These are phyloP conservation scores for Ascomycota sp. DNA, from an alignment of 2,329 filamentous ascomycete species.

Conservation along the genomic window DNA sequence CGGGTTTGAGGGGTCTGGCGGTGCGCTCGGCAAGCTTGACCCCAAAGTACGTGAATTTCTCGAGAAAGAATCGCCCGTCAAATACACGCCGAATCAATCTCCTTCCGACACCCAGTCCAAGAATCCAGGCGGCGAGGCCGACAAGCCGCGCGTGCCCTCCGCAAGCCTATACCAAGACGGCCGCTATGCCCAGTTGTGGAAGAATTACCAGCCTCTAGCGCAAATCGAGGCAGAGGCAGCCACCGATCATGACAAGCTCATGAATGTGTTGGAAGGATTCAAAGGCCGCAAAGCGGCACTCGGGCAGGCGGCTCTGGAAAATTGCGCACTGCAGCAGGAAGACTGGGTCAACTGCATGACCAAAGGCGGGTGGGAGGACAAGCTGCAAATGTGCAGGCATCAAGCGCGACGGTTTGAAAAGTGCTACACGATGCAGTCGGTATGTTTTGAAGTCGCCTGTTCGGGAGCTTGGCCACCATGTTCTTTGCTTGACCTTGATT, in stretches of 20 bases:
- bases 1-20: constrained; percentile 21
- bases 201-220: constrained; percentile 55
- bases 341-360: constrained; percentile 66
- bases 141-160: constrained; percentile 17
- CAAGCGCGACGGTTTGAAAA: constrained; percentile 60
- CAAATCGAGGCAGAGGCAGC: constrained; percentile 47
- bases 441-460: constrained; percentile 16
- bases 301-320: constrained; percentile 67
- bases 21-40: constrained; percentile 54
- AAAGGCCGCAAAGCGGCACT: constrained; percentile 63
- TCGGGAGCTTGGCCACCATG: too few species aligned
- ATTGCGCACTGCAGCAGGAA: constrained; percentile 72
- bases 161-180: constrained; percentile 35
- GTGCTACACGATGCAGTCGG: constrained; percentile 75
- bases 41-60: constrained; percentile 68
- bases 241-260: constrained; percentile 58
- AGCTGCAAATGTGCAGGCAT: constrained; percentile 57
- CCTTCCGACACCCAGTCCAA: constrained; percentile 2
- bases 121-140: constrained; percentile 4
- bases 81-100: constrained; percentile 24
- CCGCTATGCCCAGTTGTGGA: constrained; percentile 73
- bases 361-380: constrained; percentile 41
- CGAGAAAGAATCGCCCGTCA: constrained; percentile 56
- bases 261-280: constrained; percentile 60
- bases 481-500: too few species aligned